Percentiles rank a stretch among this genome's conserved stretches.
These are phyloP conservation scores for Ophiostoma sp. DNA, from an alignment of 2,329 filamentous ascomycete genomes.

Conservation along the genomic window DNA sequence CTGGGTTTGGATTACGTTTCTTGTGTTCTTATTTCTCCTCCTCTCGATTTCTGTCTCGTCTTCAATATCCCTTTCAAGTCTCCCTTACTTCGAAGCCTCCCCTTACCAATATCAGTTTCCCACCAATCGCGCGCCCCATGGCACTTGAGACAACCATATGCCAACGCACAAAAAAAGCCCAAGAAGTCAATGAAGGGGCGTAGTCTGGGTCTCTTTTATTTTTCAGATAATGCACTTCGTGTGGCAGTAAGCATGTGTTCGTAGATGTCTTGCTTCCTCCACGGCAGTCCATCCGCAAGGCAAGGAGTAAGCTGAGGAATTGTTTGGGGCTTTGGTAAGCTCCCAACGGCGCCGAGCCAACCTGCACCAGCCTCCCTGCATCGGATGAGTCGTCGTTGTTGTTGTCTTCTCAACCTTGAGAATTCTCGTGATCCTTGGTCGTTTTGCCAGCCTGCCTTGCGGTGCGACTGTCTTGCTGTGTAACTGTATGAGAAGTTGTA, in stretches of 20 bases:
- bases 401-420: background rate
- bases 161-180: background rate
- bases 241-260: background rate
- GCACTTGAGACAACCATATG: background rate
- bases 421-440: background rate
- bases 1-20: background rate
- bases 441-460: background rate
- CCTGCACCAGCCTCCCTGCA: conserved; percentile 6
- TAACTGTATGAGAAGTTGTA: background rate
- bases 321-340: background rate
- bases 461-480: background rate
- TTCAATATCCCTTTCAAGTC: background rate
- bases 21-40: background rate
- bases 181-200: background rate
- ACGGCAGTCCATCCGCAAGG: background rate
- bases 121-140: conserved; percentile 13
- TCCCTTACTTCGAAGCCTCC: conserved; percentile 2
- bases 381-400: background rate
- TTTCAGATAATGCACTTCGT: background rate
- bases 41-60: background rate
- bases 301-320: background rate
- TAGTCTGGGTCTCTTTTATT: background rate
- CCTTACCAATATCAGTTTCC: background rate
- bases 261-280: background rate
- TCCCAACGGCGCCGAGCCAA: background rate